Percentiles rank a stretch among this genome's conserved stretches.
Conservation (phyloP, 352 stramenopile genomes). For the Plasmopara muralis region DNA sequence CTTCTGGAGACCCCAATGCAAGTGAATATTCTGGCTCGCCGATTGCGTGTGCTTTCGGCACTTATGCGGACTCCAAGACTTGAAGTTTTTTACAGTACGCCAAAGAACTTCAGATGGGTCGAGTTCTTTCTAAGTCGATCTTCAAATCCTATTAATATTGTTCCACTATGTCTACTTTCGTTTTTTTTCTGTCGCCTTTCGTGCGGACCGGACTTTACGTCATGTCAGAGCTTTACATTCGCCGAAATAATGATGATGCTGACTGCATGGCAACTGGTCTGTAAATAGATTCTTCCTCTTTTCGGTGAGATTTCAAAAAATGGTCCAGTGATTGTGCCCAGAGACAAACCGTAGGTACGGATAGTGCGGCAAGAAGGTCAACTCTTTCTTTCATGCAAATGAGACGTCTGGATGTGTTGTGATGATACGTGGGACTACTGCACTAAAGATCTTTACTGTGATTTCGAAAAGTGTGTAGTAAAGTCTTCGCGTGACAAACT, state of each 20-base stretch:
- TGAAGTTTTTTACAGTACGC: constrained; percentile 35
- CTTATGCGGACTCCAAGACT: constrained; percentile 39
- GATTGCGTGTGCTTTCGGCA: constrained; percentile 39
- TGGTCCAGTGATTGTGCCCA: background rate
- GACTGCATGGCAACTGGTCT: background rate
- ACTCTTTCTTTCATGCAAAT: constrained; percentile 25
- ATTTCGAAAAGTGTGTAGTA: no score
- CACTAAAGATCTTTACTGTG: no score
- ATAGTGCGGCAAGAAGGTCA: background rate
- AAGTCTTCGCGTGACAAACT: no score
- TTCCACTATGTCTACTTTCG: constrained; percentile 1
- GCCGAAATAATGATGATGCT: background rate
- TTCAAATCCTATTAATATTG: constrained; percentile 8
- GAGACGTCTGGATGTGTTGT: constrained; percentile 32
- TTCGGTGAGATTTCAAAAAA: background rate
- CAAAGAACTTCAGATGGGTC: constrained; percentile 8
- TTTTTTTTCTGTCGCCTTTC: constrained; percentile 4
- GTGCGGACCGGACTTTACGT: no score
- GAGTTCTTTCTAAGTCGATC: background rate
- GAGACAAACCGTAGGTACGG: constrained; percentile 38
- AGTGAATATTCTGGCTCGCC: constrained; percentile 4
- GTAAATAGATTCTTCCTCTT: constrained; percentile 2
- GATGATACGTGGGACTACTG: no score
- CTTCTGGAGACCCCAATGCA: constrained; percentile 10
- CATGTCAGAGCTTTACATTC: background rate